Evolutionary conservation across 495 filamentous ascomycete genomes (phyloP).

Genomic region (Hypoxylon lienhwacheense): DNA sequence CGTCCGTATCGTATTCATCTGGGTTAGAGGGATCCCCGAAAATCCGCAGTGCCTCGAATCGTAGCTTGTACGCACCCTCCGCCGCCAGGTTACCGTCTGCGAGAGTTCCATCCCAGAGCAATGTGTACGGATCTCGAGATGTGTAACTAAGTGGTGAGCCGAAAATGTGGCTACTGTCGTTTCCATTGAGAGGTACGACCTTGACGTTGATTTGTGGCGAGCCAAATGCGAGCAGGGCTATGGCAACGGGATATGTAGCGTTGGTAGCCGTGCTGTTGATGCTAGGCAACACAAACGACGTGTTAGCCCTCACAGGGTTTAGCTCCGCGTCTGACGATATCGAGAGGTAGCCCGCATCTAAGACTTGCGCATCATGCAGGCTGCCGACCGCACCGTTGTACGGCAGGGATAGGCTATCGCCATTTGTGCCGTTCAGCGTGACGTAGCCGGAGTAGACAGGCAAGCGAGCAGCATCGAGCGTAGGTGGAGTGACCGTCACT

Average conservation of each 20-base stretch:
- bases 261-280: slow-evolving; percentile 23
- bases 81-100: slow-evolving; percentile 46
- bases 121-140: slow-evolving; percentile 40
- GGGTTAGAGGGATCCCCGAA: slow-evolving; percentile 42
- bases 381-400: slow-evolving; percentile 56
- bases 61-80: slow-evolving; percentile 50
- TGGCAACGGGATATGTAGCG: slow-evolving; percentile 40
- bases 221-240: slow-evolving; percentile 47
- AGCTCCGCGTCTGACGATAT: slow-evolving; percentile 39
- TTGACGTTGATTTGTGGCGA: slow-evolving; percentile 48
- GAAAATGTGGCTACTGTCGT: slow-evolving; percentile 45
- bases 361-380: slow-evolving; percentile 43
- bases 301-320: slow-evolving; percentile 38
- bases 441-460: slow-evolving; percentile 59
- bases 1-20: slow-evolving; percentile 44
- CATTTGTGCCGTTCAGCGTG: slow-evolving; percentile 53
- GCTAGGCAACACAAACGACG: slow-evolving; percentile 48
- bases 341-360: slow-evolving; percentile 42
- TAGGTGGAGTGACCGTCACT: slow-evolving; percentile 48
- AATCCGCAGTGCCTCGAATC: slow-evolving; percentile 48
- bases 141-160: slow-evolving; percentile 47
- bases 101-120: slow-evolving; percentile 48
- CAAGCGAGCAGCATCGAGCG: slow-evolving; percentile 45
- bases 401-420: slow-evolving; percentile 50
- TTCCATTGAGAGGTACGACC: slow-evolving; percentile 42